phyloP scores from a whole-genome alignment of 1,284 basidiomycete species.

The Blastosporella zonata region DNA sequence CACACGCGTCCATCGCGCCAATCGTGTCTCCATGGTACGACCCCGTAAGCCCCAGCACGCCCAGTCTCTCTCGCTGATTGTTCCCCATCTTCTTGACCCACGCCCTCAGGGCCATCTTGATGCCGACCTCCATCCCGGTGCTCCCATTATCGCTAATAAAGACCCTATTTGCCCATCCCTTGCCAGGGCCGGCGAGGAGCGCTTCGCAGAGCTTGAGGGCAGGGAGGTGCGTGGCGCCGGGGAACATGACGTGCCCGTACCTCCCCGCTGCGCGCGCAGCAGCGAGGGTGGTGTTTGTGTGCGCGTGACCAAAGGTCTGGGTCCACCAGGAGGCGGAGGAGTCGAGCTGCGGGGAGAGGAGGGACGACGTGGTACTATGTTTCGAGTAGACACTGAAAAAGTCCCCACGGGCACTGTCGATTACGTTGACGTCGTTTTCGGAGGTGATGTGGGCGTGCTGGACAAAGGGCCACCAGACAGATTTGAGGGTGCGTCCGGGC shows the following conservation, averaged over 20 bases:
- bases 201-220: conserved; percentile 79
- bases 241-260: conserved; percentile 97
- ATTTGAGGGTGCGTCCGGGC: conserved; percentile 73
- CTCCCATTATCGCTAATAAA: conserved; percentile 96
- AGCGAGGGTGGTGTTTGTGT: conserved; percentile 77
- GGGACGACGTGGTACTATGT: conserved; percentile 28
- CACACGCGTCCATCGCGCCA: conserved; percentile 94
- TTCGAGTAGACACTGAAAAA: conserved; percentile 72
- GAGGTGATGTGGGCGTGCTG: conserved; percentile 79
- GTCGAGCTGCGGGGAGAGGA: conserved; percentile 78
- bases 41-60: conserved; percentile 86
- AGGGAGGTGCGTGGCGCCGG: conserved; percentile 83
- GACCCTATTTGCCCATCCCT: conserved; percentile 87
- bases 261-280: conserved; percentile 89
- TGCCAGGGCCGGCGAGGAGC: conserved; percentile 72
- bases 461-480: conserved; percentile 97
- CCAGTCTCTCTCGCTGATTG: conserved; percentile 50
- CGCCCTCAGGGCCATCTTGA: conserved; percentile 94
- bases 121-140: conserved; percentile 93
- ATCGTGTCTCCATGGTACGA: conserved; percentile 99
- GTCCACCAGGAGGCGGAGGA: conserved; percentile 99
- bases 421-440: conserved; percentile 78
- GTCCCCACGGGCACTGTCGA: conserved; percentile 90
- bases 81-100: conserved; percentile 49
- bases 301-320: conserved; percentile 85